Base-by-base conservation (phyloP, 495 filamentous ascomycete genomes). In the Podospora pseudopauciseta region DNA sequence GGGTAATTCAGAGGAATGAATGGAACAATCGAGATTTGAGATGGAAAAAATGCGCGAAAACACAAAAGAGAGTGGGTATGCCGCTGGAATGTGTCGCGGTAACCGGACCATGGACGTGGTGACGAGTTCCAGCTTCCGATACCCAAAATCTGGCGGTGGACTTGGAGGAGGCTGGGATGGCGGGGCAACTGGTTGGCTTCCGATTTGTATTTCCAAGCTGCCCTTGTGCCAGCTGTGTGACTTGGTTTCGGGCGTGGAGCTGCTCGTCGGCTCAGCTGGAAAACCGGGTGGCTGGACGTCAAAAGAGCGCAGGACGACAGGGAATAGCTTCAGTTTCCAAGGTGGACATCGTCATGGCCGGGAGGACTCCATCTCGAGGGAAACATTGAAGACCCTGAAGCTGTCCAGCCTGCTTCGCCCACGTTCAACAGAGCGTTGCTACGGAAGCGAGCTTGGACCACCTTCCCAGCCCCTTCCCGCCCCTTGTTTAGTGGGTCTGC, bases 31-130 rank as follows among this genome's bases (percentile, higher is more conserved):
- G 13, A 23, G 28, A 15, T 30, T 13, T 27, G 19, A 49, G 58
- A 18, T 20, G n/a, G 16, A 18, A 54, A 54, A 6, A 34, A 30
- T 39, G 34, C 53, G 18, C 62, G 55, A 49, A 63, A 64, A 27
- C 9, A 23, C 62, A 16, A 20, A 27, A 64, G 20, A 23, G 62
- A 53, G 28, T 39, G 4, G 23, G 18, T 19, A 57, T 44, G 57
- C 49, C 60, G 57, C 65, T 54, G 62, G 56, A 62, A 62, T 69
- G 67, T 62, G 67, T 62, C 34, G 67, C 18, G 53, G n/a, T 26
- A 20, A 7, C 53, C 0, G 49, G 54, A 39, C 60, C 28, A 64
- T 28, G 60, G 26, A 30, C 55, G 23, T 3, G 49, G 55, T 58
- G 55, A 58, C 55, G n/a, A 58, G 6, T 18, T 18, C 54, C 19